These are phyloP conservation scores for Daldinia vernicosa DNA, from an alignment of 495 filamentous ascomycete species.

Conservation along the genomic window DNA sequence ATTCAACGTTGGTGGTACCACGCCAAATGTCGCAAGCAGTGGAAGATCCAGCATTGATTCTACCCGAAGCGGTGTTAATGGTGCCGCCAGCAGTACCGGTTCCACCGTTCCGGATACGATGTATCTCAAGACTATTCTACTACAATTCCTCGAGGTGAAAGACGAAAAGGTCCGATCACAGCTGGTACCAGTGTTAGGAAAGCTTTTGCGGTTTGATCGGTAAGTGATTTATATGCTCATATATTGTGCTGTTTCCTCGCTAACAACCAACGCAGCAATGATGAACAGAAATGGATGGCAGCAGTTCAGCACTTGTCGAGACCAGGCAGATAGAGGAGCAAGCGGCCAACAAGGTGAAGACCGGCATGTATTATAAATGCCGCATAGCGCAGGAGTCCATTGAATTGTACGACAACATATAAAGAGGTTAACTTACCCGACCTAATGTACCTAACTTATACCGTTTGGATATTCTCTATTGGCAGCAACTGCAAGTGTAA, in stretches of 20 bases:
- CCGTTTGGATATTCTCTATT: not conserved
- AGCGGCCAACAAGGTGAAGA: not conserved
- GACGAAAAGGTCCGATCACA: slow-evolving; percentile 91
- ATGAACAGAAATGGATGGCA: slow-evolving; percentile 41
- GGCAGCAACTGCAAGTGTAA: not conserved
- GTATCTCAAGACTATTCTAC: slow-evolving; percentile 93
- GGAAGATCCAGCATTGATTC: slow-evolving; percentile 67
- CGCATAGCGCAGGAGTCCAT: slow-evolving; percentile 41
- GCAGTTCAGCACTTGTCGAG: slow-evolving; percentile 40
- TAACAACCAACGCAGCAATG: slow-evolving; percentile 34
- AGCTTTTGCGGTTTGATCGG: slow-evolving; percentile 91
- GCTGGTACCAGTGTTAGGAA: slow-evolving; percentile 89
- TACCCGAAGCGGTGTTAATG: slow-evolving; percentile 52
- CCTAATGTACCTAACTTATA: not conserved
- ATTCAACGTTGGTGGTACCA: slow-evolving; percentile 43
- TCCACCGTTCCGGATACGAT: slow-evolving; percentile 71
- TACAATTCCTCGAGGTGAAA: slow-evolving; percentile 94
- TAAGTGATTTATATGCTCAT: slow-evolving; percentile 54
- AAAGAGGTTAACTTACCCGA: not conserved
- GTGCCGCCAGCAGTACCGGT: slow-evolving; percentile 52
- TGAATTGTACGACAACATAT: slow-evolving; percentile 19
- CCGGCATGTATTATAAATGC: slow-evolving; percentile 27
- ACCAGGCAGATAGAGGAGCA: slow-evolving; percentile 24
- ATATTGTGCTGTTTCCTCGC: not conserved
- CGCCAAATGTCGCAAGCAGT: slow-evolving; percentile 39